Percentiles rank a stretch among this genome's conserved stretches.
phyloP scores from a whole-genome alignment of 2,329 filamentous ascomycete species.

The Colletotrichum salicis region DNA sequence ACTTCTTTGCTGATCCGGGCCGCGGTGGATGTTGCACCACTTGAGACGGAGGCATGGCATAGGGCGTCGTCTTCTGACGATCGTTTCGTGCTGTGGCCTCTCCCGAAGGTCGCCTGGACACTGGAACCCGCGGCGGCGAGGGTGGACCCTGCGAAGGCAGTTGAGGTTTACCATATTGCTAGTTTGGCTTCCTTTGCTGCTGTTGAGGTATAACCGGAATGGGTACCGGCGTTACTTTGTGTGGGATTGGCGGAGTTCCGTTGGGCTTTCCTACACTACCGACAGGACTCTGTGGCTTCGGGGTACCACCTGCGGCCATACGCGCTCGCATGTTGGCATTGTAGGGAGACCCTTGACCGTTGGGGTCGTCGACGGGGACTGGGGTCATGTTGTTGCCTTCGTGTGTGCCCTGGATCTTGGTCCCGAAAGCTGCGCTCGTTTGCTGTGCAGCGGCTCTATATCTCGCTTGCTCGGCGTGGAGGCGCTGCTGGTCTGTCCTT shows the following conservation, averaged over 20 bases:
- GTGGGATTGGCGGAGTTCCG: slow-evolving; percentile 48
- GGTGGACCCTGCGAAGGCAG: background rate
- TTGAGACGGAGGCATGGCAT: background rate
- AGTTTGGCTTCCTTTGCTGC: slow-evolving; percentile 39
- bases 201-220: slow-evolving; percentile 54
- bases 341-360: slow-evolving; percentile 46
- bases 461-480: slow-evolving; percentile 59
- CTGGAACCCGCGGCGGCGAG: background rate
- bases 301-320: slow-evolving; percentile 45
- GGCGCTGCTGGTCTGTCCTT: slow-evolving; percentile 44
- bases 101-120: background rate
- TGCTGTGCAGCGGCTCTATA: slow-evolving; percentile 59
- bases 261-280: slow-evolving; percentile 38
- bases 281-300: slow-evolving; percentile 47
- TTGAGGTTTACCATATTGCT: slow-evolving; percentile 6
- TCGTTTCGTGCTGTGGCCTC: background rate
- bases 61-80: background rate
- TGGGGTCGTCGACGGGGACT: slow-evolving; percentile 47
- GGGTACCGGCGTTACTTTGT: slow-evolving; percentile 57
- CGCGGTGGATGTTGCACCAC: background rate
- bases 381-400: slow-evolving; percentile 49
- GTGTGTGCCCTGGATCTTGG: slow-evolving; percentile 60
- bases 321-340: slow-evolving; percentile 50
- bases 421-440: slow-evolving; percentile 52
- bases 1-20: background rate